phyloP scores from a whole-genome alignment of 345 rosid species.

The Eucalyptus virginea region DNA sequence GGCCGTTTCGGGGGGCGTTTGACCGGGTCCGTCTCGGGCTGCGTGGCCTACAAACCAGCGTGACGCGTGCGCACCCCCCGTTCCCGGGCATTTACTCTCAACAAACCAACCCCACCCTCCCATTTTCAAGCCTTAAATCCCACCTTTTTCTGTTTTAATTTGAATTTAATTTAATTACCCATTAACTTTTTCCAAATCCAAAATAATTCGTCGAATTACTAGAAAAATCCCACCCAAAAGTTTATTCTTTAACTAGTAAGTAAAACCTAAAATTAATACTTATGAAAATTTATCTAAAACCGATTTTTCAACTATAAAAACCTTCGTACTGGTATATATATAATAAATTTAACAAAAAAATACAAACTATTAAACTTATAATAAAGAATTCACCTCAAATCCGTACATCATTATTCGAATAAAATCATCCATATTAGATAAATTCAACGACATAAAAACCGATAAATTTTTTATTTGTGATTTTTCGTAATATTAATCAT shows the following conservation, averaged over 20 bases:
- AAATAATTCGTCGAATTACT: not conserved
- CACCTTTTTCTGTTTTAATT: too few species aligned
- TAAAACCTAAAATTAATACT: not conserved
- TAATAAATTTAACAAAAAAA: too few species aligned
- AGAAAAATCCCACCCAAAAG: not conserved
- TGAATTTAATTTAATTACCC: not conserved
- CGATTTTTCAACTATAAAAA: fast-evolving
- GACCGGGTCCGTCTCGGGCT: not conserved
- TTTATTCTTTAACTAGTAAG: too few species aligned
- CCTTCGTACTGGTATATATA: fast-evolving
- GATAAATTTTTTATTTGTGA: too few species aligned
- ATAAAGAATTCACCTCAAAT: too few species aligned
- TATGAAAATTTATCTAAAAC: fast-evolving
- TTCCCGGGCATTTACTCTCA: not conserved
- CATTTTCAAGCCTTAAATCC: not conserved
- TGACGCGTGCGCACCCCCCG: not conserved
- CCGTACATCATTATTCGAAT: fast-evolving
- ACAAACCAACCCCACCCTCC: not conserved
- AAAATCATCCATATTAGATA: too few species aligned
- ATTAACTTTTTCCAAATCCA: not conserved
- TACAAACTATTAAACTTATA: too few species aligned
- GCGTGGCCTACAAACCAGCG: not conserved
- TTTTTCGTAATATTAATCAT: too few species aligned
- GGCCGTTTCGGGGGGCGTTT: not conserved
- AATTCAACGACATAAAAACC: too few species aligned